phyloP scores from a whole-genome alignment of 805 yeast species.

The Brettanomyces sp. region DNA sequence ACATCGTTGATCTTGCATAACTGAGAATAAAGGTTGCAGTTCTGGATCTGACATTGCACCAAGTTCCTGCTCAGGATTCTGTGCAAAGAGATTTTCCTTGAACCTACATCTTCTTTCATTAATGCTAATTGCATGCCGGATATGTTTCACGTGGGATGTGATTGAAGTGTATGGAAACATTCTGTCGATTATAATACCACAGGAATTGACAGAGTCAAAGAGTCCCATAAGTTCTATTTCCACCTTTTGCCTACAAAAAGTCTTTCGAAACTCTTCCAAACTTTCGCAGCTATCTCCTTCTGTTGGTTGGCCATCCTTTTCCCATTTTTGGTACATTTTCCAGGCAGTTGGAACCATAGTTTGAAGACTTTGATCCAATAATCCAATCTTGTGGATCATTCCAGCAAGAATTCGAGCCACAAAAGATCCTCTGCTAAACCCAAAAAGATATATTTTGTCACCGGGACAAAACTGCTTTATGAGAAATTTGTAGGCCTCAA shows the following conservation, averaged over 20 bases:
- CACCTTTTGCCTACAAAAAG: conserved; percentile 38
- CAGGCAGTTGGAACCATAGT: conserved; percentile 52
- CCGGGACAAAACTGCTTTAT: conserved; percentile 39
- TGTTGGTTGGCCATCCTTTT: conserved; percentile 46
- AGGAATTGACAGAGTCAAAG: conserved; percentile 63
- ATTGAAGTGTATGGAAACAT: conserved; percentile 50
- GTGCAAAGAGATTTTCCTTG: conserved; percentile 45
- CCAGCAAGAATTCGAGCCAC: conserved; percentile 57
- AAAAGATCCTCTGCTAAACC: conserved; percentile 57
- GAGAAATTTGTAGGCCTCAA: conserved; percentile 45
- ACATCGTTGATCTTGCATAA: background rate
- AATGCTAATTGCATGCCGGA: conserved; percentile 58
- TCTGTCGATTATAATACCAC: conserved; percentile 49
- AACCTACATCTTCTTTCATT: conserved; percentile 61
- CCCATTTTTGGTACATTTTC: conserved; percentile 55
- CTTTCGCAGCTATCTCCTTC: conserved; percentile 33
- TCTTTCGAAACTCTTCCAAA: conserved; percentile 43
- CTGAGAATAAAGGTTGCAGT: conserved; percentile 2
- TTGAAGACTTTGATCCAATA: conserved; percentile 45
- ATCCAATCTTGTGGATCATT: conserved; percentile 57
- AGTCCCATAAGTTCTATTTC: conserved; percentile 52
- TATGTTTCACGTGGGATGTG: conserved; percentile 42
- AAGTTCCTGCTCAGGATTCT: conserved; percentile 28
- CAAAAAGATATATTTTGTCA: conserved; percentile 47
- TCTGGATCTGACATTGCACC: conserved; percentile 6